Conservation (phyloP, 2,329 filamentous ascomycete genomes). For the Fusarium coffeatum region DNA sequence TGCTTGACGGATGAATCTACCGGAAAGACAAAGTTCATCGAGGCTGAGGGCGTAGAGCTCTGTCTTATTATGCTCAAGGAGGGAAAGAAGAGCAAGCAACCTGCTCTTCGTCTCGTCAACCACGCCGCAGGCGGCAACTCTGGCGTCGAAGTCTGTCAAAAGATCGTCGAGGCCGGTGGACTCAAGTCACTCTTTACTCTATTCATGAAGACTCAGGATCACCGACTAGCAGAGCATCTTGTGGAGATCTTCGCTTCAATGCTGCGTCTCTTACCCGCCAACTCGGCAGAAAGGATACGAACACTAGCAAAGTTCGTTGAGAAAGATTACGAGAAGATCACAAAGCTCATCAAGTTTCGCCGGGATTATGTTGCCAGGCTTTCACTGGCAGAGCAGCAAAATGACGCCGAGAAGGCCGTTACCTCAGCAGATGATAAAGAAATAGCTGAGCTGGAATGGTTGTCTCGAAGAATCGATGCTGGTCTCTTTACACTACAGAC, state of each 20-base stretch:
- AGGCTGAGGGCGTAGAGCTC: conserved; percentile 92
- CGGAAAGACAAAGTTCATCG: conserved; percentile 84
- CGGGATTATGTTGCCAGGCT: conserved; percentile 74
- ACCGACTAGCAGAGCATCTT: conserved; percentile 80
- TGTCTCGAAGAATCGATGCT: conserved; percentile 81
- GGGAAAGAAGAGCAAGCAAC: conserved; percentile 82
- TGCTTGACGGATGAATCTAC: conserved; percentile 79
- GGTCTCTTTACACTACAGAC: conserved; percentile 86
- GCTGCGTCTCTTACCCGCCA: conserved; percentile 80
- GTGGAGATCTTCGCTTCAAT: conserved; percentile 87
- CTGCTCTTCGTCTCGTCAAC: conserved; percentile 84
- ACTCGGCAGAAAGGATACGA: conserved; percentile 82
- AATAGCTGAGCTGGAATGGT: conserved; percentile 76
- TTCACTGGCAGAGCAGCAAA: conserved; percentile 67
- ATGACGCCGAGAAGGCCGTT: conserved; percentile 38
- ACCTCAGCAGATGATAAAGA: conserved; percentile 48
- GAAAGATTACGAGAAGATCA: conserved; percentile 89
- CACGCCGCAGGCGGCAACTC: conserved; percentile 71
- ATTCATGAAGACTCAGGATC: conserved; percentile 84
- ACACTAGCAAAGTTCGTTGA: conserved; percentile 95
- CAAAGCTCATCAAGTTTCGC: conserved; percentile 76
- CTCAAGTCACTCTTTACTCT: conserved; percentile 86
- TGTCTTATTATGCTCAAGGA: conserved; percentile 92
- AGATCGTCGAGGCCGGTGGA: conserved; percentile 83
- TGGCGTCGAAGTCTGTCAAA: conserved; percentile 75